Conservation (phyloP, 345 rosid species). For the Arabis hirsuta region DNA sequence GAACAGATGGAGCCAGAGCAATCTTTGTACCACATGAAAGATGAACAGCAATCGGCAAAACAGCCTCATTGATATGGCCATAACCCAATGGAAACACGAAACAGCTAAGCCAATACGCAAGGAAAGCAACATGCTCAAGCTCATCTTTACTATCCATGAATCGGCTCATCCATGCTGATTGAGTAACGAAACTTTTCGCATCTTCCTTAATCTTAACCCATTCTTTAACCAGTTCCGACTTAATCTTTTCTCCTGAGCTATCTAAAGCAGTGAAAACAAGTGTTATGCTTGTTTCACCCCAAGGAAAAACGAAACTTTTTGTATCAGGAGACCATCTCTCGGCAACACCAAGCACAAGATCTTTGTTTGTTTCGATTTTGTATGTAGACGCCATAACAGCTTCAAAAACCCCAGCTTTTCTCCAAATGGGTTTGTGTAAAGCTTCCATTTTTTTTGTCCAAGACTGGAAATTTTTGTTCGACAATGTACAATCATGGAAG, state of each 20-base stretch:
- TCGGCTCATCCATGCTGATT: conserved; percentile 37
- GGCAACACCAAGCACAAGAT: conserved; percentile 46
- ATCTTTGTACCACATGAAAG: conserved; percentile 30
- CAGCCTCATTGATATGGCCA: not conserved
- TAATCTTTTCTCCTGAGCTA: not conserved
- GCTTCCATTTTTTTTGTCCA: not conserved
- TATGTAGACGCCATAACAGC: conserved; percentile 50
- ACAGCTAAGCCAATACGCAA: conserved; percentile 46
- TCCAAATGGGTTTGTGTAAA: conserved; percentile 6
- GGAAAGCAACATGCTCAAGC: conserved; percentile 54
- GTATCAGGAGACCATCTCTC: conserved; percentile 57
- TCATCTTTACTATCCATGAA: conserved; percentile 46
- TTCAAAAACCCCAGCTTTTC: conserved; percentile 49
- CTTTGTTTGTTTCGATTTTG: conserved; percentile 19
- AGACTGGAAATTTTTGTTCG: not conserved
- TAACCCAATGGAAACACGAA: conserved; percentile 35
- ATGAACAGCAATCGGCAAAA: conserved; percentile 42
- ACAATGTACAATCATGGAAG: not conserved
- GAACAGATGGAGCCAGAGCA: no score
- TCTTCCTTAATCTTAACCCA: conserved; percentile 8
- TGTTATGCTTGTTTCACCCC: conserved; percentile 62
- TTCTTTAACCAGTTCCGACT: not conserved
- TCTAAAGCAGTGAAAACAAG: conserved; percentile 41
- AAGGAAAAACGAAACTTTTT: conserved; percentile 53
- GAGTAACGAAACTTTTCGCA: not conserved